phyloP scores from a whole-genome alignment of 805 yeast genomes.

The Saccharomycopsis capsularis region DNA sequence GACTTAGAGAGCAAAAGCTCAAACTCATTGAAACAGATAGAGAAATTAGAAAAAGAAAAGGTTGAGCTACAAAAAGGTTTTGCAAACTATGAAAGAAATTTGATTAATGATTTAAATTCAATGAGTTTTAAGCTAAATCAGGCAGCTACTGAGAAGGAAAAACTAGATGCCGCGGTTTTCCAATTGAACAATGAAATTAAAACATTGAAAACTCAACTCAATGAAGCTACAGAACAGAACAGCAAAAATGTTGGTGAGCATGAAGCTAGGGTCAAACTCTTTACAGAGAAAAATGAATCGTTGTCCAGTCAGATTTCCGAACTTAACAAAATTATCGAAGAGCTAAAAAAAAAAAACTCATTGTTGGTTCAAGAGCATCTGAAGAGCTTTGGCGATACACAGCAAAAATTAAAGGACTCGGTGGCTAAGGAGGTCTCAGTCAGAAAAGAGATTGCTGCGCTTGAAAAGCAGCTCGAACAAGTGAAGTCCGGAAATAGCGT shows the following conservation, averaged over 20 bases:
- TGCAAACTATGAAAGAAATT: conserved; percentile 19
- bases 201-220: conserved; percentile 25
- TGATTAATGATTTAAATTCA: conserved; percentile 19
- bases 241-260: neutral
- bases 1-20: conserved; percentile 21
- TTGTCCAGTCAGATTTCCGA: too few relatives aligned
- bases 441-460: too few relatives aligned
- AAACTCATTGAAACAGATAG: conserved; percentile 22
- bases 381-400: too few relatives aligned
- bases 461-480: too few relatives aligned
- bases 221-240: conserved; percentile 1
- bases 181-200: conserved; percentile 16
- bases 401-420: too few relatives aligned
- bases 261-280: neutral
- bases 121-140: conserved; percentile 22
- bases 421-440: too few relatives aligned
- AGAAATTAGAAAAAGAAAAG: conserved; percentile 26
- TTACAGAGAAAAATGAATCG: neutral
- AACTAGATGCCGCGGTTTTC: neutral
- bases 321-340: too few relatives aligned
- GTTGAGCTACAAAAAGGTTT: conserved; percentile 21
- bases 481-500: too few relatives aligned
- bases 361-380: too few relatives aligned
- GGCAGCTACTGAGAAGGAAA: conserved; percentile 22
- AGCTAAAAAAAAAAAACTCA: too few relatives aligned